Evolutionary conservation across 1,139 yeast species (phyloP), one percentile per base, ranked within the genome.

Genomic region (Taiozyma sp.): DNA sequence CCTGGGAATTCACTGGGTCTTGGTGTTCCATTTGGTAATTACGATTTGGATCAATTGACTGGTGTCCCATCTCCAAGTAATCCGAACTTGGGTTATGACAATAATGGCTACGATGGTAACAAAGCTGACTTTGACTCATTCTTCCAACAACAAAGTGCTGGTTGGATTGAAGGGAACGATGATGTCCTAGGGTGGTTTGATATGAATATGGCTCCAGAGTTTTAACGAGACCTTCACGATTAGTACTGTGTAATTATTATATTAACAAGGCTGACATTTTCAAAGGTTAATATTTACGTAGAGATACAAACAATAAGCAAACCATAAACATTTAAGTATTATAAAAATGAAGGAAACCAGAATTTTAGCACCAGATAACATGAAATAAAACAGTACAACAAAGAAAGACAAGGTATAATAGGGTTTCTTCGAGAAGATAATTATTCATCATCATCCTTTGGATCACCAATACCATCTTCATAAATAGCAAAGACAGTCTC

Each of bases 381-480:
- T 11, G 14, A 16, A 42, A 21, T 3, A 6, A 45, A 37, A 29
- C 19, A 42, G 22, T 29, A 28, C 19, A 7, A 41, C 3, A 29
- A 28, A 13, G 34, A 30, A 42, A 42, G 22, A 16, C 21, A 6
- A 28, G 28, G 11, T 26, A 40, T 11, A 40, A 21, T 39, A 5
- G 7, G n/a, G 11, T n/a, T 11, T 32, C 35, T 11, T 21, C 19
- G 32, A n/a, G 9, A n/a, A 7, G 21, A 22, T 8, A n/a, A 32
- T 32, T 41, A 50, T 39, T 71, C 74, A 48, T 87, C 96, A 51
- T 86, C 96, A 42, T 83, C 85, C 61, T 84, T 80, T 48, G 98
- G 98, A 70, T 93, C 99, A 53, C 96, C 97, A 57, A 93, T 85
- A 53, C 99, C 99, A 63, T 93, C 97, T 64, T 90, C 97, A 64